Conservation (phyloP, 768 basidiomycete species). For the Leccinum subgranulosum region DNA sequence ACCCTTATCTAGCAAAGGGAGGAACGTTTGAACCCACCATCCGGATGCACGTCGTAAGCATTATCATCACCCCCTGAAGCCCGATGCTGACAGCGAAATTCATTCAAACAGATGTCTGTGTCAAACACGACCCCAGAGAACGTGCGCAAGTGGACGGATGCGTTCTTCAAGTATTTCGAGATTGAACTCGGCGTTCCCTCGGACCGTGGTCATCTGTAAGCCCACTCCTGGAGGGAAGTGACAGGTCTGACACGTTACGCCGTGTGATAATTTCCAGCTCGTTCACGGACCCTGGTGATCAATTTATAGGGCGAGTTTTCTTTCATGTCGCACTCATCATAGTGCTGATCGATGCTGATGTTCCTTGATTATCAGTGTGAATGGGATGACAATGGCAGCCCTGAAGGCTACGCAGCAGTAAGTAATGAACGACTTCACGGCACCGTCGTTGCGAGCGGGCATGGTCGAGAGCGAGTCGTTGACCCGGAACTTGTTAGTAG, state of each 20-base stretch:
- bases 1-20: constrained; percentile 53
- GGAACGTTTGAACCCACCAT: constrained; percentile 65
- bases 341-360: background rate
- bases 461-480: background rate
- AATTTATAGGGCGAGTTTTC: constrained; percentile 1
- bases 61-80: background rate
- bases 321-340: background rate
- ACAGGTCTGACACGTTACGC: background rate
- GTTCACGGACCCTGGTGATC: constrained; percentile 5
- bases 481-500: background rate
- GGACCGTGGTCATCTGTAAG: constrained; percentile 58
- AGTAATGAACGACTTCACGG: background rate
- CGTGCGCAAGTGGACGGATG: constrained; percentile 54
- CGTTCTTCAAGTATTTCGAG: constrained; percentile 51
- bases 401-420: background rate
- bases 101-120: constrained; percentile 44
- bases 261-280: background rate
- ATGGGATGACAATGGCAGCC: constrained; percentile 2
- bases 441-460: background rate
- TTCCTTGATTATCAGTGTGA: background rate
- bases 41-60: constrained; percentile 30
- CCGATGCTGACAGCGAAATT: background rate
- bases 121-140: constrained; percentile 46
- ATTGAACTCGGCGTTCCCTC: constrained; percentile 45
- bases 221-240: background rate